Conservation (phyloP, 2,329 filamentous ascomycete species). For the Aureobasidium sp. region DNA sequence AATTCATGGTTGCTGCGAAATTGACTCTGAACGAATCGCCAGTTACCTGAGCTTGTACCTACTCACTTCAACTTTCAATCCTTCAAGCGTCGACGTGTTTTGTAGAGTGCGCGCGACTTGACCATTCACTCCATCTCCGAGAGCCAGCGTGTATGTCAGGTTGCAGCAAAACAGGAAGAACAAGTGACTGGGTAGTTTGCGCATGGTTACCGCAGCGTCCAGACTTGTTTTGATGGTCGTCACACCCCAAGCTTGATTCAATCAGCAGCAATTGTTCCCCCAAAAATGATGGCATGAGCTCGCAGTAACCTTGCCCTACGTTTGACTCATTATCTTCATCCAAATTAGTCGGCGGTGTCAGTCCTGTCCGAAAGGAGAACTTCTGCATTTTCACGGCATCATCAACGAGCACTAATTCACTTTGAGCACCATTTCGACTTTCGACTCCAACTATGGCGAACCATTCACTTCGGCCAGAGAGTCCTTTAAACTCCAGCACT, state of each 20-base stretch:
- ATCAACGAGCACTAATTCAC: background rate
- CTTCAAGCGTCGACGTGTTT: background rate
- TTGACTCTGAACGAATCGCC: background rate
- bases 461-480: background rate
- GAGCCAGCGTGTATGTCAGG: background rate
- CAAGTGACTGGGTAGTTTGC: background rate
- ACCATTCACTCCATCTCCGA: background rate
- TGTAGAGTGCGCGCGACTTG: background rate
- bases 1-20: background rate
- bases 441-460: background rate
- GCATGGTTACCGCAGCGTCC: background rate
- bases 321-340: conserved; percentile 6
- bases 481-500: background rate
- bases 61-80: background rate
- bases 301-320: background rate
- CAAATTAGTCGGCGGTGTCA: background rate
- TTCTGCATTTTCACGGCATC: background rate
- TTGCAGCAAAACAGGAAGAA: background rate
- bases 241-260: background rate
- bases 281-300: conserved; percentile 1
- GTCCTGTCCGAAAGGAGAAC: background rate
- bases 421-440: background rate
- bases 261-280: background rate
- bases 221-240: background rate
- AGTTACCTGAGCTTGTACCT: background rate